Conservation (phyloP, 495 filamentous ascomycete genomes). For the Halenospora varia region DNA sequence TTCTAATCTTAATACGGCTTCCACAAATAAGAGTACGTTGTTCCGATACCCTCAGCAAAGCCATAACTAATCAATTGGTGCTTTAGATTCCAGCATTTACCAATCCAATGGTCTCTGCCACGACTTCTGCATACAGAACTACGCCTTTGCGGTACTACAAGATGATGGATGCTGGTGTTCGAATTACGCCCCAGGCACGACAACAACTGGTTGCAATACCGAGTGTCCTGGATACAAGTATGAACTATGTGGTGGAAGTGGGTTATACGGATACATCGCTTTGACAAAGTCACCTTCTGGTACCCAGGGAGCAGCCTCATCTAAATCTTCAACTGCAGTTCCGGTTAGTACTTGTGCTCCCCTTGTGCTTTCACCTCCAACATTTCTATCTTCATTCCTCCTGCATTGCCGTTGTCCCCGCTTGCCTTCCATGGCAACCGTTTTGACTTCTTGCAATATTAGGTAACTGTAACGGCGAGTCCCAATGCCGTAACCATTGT, state of each 20-base stretch:
- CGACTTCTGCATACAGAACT: slow-evolving; percentile 47
- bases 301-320: slow-evolving; percentile 32
- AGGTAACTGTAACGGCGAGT: slow-evolving; percentile 29
- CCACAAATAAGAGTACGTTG: slow-evolving; percentile 15
- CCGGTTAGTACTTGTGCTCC: slow-evolving; percentile 13
- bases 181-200: slow-evolving; percentile 55
- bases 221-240: slow-evolving; percentile 62
- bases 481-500: slow-evolving; percentile 17
- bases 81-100: slow-evolving; percentile 48
- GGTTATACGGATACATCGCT: slow-evolving; percentile 58
- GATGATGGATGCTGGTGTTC: slow-evolving; percentile 71
- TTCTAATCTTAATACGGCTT: slow-evolving; percentile 43
- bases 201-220: slow-evolving; percentile 46
- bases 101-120: slow-evolving; percentile 66
- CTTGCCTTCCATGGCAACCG: slow-evolving; percentile 19
- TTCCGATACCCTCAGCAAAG: neutral
- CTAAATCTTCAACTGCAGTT: slow-evolving; percentile 7
- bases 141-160: slow-evolving; percentile 67
- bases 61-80: slow-evolving; percentile 14
- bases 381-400: neutral
- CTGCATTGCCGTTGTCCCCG: slow-evolving; percentile 2
- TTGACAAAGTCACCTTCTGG: slow-evolving; percentile 43
- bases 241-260: slow-evolving; percentile 61
- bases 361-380: neutral
- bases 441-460: slow-evolving; percentile 24